A percentile compares a stretch with the other conserved stretches of the same genome.
These are phyloP conservation scores for Suhomyces anneliseae DNA, from an alignment of 1,139 yeast species.

Conservation along the genomic window DNA sequence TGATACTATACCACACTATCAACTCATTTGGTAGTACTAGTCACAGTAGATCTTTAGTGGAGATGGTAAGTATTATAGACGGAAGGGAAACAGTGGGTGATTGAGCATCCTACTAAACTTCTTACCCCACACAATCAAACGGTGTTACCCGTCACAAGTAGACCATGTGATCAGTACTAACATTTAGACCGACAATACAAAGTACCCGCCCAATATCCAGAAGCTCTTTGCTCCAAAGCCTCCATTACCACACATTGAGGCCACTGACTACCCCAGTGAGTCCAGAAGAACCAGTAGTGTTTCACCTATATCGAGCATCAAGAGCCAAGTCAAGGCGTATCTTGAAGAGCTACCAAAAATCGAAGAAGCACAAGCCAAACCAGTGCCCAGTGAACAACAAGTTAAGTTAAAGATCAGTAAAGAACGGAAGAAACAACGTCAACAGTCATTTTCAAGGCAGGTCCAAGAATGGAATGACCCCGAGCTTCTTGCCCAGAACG, in stretches of 20 bases:
- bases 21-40: no score
- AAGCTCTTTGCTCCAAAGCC: constrained; percentile 68
- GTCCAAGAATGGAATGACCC: constrained; percentile 40
- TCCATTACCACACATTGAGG: constrained; percentile 57
- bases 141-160: no score
- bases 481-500: constrained; percentile 54
- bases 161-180: constrained; percentile 9
- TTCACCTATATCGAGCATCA: constrained; percentile 49
- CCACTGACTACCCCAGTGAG: constrained; percentile 55
- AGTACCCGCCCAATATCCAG: constrained; percentile 63
- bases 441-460: constrained; percentile 38
- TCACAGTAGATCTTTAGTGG: no score
- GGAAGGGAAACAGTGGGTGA: no score
- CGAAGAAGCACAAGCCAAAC: constrained; percentile 22
- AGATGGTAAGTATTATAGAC: no score
- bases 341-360: constrained; percentile 31
- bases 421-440: constrained; percentile 9
- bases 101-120: no score
- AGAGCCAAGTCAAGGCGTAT: constrained; percentile 25
- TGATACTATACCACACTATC: background rate
- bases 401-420: constrained; percentile 9
- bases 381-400: constrained; percentile 12
- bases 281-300: constrained; percentile 51
- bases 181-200: constrained; percentile 20
- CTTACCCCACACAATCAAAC: no score